These are phyloP conservation scores for Glycyrrhiza uralensis DNA, from an alignment of 306 rosid species.

Conservation along the genomic window DNA sequence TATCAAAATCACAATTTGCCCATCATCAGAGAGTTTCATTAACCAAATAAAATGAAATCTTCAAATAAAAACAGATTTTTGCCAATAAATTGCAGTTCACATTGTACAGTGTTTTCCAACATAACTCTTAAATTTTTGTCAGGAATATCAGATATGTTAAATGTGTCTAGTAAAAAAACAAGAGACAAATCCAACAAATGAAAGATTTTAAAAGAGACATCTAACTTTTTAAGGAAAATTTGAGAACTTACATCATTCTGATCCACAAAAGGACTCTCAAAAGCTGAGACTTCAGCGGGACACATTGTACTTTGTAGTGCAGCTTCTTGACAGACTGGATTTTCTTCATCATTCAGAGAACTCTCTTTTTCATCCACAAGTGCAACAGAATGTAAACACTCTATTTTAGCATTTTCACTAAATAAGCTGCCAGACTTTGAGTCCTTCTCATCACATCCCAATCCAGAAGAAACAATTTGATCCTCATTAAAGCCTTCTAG, in stretches of 20 bases:
- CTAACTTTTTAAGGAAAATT: conserved; percentile 7
- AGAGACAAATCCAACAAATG: conserved; percentile 10
- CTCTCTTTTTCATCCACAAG: conserved; percentile 47
- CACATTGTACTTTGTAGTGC: conserved; percentile 35
- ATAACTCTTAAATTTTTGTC: background rate
- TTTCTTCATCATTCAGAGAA: conserved; percentile 43
- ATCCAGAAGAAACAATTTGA: conserved; percentile 39
- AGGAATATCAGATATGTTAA: background rate
- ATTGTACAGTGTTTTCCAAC: background rate
- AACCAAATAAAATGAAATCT: background rate
- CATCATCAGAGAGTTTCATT: background rate
- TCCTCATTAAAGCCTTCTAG: conserved; percentile 41
- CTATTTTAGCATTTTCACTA: conserved; percentile 40
- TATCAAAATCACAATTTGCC: background rate
- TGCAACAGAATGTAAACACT: conserved; percentile 36
- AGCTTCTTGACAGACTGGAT: conserved; percentile 41
- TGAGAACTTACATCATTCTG: conserved; percentile 59
- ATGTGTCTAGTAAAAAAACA: background rate
- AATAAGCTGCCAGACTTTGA: conserved; percentile 29
- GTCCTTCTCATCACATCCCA: conserved; percentile 54
- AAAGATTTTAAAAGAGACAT: background rate
- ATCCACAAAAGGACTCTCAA: conserved; percentile 39
- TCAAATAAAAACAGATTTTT: background rate
- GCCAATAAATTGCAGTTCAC: background rate
- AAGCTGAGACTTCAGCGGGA: conserved; percentile 39